These are phyloP conservation scores for Hanseniaspora pseudoguilliermondii DNA, from an alignment of 805 yeast species.

Conservation along the genomic window DNA sequence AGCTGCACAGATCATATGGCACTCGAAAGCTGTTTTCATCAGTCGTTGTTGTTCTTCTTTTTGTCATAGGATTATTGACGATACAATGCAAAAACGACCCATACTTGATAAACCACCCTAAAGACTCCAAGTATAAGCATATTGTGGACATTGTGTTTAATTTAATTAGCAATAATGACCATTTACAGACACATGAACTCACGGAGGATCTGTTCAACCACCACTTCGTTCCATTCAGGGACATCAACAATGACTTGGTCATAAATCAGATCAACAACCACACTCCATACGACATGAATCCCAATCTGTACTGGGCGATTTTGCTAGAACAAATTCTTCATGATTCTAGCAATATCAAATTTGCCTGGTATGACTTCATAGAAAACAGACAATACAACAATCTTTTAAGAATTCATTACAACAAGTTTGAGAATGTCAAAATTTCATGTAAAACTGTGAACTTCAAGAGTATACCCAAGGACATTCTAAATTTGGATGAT, in stretches of 20 bases:
- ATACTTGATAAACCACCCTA: not conserved
- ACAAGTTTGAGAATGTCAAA: not conserved
- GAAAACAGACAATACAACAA: constrained; percentile 34
- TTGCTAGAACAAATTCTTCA: not conserved
- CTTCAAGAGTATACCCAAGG: not conserved
- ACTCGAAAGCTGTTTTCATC: not conserved
- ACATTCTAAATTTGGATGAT: not conserved
- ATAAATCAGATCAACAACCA: not conserved
- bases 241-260: not conserved
- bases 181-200: not conserved
- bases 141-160: not conserved
- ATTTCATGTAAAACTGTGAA: not conserved
- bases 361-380: constrained; percentile 50
- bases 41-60: not conserved
- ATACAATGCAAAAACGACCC: not conserved
- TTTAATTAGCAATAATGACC: not conserved
- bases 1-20: not conserved
- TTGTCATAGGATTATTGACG: not conserved
- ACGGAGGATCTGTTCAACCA: constrained; percentile 1
- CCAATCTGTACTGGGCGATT: constrained; percentile 5
- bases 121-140: not conserved
- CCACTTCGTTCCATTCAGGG: not conserved
- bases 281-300: constrained; percentile 5
- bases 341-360: constrained; percentile 22
- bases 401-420: not conserved